Evolutionary conservation across 2,329 filamentous ascomycete genomes (phyloP).

Genomic region (Aspergillus unguis): DNA sequence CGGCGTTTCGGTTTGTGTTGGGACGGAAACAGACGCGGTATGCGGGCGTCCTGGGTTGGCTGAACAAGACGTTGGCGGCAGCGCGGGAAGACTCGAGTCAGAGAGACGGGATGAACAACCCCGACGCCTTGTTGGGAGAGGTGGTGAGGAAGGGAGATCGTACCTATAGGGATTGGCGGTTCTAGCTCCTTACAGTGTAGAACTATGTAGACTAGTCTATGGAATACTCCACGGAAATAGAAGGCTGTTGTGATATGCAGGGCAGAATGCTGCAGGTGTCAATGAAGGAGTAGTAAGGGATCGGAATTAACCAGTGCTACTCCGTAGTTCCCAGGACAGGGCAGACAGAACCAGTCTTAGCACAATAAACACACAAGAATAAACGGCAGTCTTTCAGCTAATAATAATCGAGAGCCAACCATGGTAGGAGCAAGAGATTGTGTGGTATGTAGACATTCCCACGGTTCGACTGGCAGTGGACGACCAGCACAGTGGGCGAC

Average conservation of each 20-base stretch:
- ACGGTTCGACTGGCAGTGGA: conserved; percentile 1
- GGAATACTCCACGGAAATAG: too few relatives aligned
- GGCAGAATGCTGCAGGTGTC: neutral
- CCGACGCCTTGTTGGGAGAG: conserved; percentile 29
- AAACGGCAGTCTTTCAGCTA: neutral
- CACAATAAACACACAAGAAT: neutral
- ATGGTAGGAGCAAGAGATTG: conserved; percentile 3
- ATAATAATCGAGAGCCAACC: conserved; percentile 1
- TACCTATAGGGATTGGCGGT: conserved; percentile 38
- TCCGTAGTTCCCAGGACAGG: neutral
- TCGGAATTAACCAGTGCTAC: neutral
- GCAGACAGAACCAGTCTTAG: neutral
- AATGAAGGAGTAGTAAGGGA: neutral
- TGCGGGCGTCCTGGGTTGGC: conserved; percentile 63
- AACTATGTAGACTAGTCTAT: neutral
- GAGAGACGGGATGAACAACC: too few relatives aligned
- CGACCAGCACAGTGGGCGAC: conserved; percentile 1
- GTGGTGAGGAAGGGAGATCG: conserved; percentile 33
- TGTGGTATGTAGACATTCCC: neutral
- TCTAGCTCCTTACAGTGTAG: conserved; percentile 15
- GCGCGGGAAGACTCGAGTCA: conserved; percentile 37
- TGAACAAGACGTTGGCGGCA: conserved; percentile 50
- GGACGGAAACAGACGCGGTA: conserved; percentile 69
- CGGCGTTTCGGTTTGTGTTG: conserved; percentile 68
- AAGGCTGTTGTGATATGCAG: neutral